Conservation (phyloP, 768 basidiomycete genomes). For the Peribolospora baueri region DNA sequence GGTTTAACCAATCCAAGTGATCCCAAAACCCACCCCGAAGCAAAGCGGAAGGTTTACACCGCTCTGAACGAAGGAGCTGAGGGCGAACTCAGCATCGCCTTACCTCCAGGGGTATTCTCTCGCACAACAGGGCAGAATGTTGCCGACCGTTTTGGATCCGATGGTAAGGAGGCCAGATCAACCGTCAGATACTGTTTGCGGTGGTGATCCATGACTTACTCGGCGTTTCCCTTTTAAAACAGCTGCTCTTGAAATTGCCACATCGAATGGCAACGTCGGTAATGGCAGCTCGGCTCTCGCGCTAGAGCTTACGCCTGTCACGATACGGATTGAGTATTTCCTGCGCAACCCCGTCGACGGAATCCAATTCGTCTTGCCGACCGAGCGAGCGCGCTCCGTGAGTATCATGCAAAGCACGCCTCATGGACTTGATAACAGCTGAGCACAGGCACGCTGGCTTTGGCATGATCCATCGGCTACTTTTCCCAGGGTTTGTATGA, state of each 20-base stretch:
- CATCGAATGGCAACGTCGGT: slow-evolving; percentile 1
- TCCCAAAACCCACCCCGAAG: slow-evolving; percentile 68
- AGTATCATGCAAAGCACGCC: slow-evolving; percentile 18
- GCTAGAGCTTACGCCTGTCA: slow-evolving; percentile 50
- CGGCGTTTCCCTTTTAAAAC: slow-evolving; percentile 8
- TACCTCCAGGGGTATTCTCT: slow-evolving; percentile 32
- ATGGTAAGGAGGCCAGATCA: slow-evolving; percentile 9
- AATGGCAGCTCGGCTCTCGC: slow-evolving; percentile 12
- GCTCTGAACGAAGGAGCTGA: slow-evolving; percentile 78
- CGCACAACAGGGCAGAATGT: slow-evolving; percentile 32
- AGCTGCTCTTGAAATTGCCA: neutral
- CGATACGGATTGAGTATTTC: slow-evolving; percentile 53
- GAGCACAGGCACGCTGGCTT: neutral
- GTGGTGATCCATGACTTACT: neutral
- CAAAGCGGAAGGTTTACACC: slow-evolving; percentile 75
- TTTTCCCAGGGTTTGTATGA: slow-evolving; percentile 7
- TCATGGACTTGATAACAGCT: neutral
- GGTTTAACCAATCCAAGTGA: slow-evolving; percentile 36
- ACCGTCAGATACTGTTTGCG: neutral
- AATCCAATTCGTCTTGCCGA: slow-evolving; percentile 56
- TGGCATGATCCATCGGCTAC: slow-evolving; percentile 8
- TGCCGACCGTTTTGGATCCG: slow-evolving; percentile 25
- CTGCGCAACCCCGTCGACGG: slow-evolving; percentile 62
- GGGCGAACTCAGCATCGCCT: slow-evolving; percentile 74
- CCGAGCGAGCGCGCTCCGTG: slow-evolving; percentile 62